A percentile compares a stretch with the other conserved stretches of the same genome.
Conservation (phyloP, 148 eudicot species). For the Linanthus parryae region DNA sequence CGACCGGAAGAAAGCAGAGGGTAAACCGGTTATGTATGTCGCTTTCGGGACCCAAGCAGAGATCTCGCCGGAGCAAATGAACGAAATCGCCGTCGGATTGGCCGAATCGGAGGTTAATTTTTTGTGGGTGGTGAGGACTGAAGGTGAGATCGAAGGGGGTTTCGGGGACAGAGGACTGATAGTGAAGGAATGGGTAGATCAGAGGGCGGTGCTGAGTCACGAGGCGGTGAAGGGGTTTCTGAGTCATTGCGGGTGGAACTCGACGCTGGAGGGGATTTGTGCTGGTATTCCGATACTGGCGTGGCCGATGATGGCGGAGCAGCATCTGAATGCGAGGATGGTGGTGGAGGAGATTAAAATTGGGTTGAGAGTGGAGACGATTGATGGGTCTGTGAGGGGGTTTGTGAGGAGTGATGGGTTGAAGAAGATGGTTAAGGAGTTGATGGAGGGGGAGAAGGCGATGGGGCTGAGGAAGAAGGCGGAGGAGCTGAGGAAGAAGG, state of each 20-base stretch:
- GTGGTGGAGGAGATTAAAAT: conserved; percentile 30
- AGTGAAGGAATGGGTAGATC: conserved; percentile 37
- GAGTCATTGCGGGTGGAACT: conserved; percentile 53
- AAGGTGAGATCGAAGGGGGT: conserved; percentile 13
- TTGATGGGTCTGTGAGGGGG: conserved; percentile 22
- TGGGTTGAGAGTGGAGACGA: conserved; percentile 27
- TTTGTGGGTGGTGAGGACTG: conserved; percentile 27
- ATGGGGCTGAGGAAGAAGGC: conserved; percentile 19
- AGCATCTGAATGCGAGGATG: conserved; percentile 33
- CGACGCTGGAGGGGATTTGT: conserved; percentile 27
- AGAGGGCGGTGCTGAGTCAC: conserved; percentile 24
- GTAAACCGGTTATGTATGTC: conserved; percentile 18
- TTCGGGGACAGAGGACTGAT: conserved; percentile 30
- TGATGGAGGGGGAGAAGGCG: conserved; percentile 30
- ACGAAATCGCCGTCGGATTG: conserved; percentile 27
- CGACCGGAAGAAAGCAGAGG: conserved; percentile 12
- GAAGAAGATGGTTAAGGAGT: conserved; percentile 18
- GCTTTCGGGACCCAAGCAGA: conserved; percentile 41
- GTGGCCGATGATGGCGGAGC: conserved; percentile 40
- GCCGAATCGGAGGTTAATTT: conserved; percentile 22
- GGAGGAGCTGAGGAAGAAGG: conserved; percentile 13
- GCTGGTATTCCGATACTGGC: conserved; percentile 30
- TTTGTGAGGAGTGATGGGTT: conserved; percentile 26
- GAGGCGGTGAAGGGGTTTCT: conserved; percentile 23
- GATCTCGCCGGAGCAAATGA: conserved; percentile 22